A percentile compares a stretch with the other conserved stretches of the same genome.
These are phyloP conservation scores for Naganishia liquefaciens DNA, from an alignment of 1,284 basidiomycete genomes.

Conservation along the genomic window DNA sequence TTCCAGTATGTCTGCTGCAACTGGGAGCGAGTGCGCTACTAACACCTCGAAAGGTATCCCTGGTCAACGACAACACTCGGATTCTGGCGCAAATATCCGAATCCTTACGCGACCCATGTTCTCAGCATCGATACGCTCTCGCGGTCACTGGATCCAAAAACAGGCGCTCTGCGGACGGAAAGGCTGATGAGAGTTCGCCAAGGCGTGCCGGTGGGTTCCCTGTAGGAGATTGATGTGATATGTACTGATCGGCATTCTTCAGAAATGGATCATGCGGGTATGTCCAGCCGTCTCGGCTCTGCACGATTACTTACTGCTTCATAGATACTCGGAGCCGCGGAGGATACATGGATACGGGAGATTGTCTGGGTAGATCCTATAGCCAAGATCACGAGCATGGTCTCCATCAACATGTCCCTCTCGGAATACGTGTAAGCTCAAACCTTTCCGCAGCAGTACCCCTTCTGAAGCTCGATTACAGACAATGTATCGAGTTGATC, in stretches of 20 bases:
- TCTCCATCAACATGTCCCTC: slow-evolving; percentile 83
- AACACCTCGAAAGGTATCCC: slow-evolving; percentile 25
- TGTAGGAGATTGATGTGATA: neutral
- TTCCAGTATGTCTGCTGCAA: slow-evolving; percentile 28
- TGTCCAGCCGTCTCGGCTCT: slow-evolving; percentile 12
- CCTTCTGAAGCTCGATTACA: slow-evolving; percentile 26
- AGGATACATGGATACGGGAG: slow-evolving; percentile 91
- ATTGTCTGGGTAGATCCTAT: slow-evolving; percentile 86
- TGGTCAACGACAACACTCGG: slow-evolving; percentile 34
- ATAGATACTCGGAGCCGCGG: slow-evolving; percentile 81
- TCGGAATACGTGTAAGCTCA: slow-evolving; percentile 62
- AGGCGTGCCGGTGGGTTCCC: slow-evolving; percentile 45
- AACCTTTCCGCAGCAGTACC: slow-evolving; percentile 1
- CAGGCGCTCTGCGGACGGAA: slow-evolving; percentile 79
- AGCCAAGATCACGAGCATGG: slow-evolving; percentile 74
- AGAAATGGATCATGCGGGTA: slow-evolving; percentile 53
- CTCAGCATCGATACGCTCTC: slow-evolving; percentile 85
- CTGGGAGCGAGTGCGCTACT: neutral
- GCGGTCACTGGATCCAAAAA: slow-evolving; percentile 74
- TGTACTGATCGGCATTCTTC: neutral
- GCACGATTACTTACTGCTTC: neutral
- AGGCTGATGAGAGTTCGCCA: slow-evolving; percentile 52
- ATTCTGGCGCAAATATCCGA: slow-evolving; percentile 95
- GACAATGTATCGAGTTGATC: slow-evolving; percentile 71
- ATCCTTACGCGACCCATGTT: slow-evolving; percentile 88